Conservation (phyloP, 352 stramenopile genomes). For the Thraustotheca clavata region DNA sequence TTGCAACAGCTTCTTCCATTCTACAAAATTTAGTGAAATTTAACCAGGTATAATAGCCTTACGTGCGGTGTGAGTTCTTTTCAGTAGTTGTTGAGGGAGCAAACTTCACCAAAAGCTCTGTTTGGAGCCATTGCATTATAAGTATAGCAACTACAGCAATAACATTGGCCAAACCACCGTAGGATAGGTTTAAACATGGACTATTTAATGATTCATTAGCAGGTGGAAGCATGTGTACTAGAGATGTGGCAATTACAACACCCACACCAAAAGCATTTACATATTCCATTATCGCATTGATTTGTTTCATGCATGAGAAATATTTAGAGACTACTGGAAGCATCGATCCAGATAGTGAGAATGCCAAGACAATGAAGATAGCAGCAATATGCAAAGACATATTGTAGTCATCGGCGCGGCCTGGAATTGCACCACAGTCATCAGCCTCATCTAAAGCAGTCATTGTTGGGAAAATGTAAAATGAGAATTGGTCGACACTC, state of each 20-base stretch:
- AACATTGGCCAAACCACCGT: constrained; percentile 40
- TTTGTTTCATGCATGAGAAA: constrained; percentile 30
- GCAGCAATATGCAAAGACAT: constrained; percentile 37
- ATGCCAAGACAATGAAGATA: constrained; percentile 48
- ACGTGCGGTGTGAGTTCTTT: too few relatives aligned
- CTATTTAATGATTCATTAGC: constrained; percentile 45
- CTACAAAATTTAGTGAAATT: too few relatives aligned
- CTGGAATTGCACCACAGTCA: background rate
- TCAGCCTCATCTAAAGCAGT: too few relatives aligned
- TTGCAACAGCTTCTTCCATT: too few relatives aligned
- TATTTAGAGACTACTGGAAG: constrained; percentile 40
- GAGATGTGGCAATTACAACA: constrained; percentile 51
- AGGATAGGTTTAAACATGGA: constrained; percentile 47
- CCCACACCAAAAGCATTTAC: constrained; percentile 54
- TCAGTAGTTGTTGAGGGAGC: too few relatives aligned
- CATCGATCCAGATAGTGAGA: constrained; percentile 33
- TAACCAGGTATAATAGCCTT: too few relatives aligned
- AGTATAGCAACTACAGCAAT: constrained; percentile 48
- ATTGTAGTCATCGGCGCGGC: constrained; percentile 38
- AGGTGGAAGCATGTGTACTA: constrained; percentile 71
- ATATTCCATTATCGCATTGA: constrained; percentile 37
- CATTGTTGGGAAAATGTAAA: too few relatives aligned
- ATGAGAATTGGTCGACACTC: too few relatives aligned
- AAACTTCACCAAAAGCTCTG: too few relatives aligned
- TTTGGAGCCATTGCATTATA: constrained; percentile 45